Percentiles rank a stretch among this genome's conserved stretches.
Evolutionary conservation across 78 protist species (phyloP).

Genomic region (Planoprotostelium fungivorum): DNA sequence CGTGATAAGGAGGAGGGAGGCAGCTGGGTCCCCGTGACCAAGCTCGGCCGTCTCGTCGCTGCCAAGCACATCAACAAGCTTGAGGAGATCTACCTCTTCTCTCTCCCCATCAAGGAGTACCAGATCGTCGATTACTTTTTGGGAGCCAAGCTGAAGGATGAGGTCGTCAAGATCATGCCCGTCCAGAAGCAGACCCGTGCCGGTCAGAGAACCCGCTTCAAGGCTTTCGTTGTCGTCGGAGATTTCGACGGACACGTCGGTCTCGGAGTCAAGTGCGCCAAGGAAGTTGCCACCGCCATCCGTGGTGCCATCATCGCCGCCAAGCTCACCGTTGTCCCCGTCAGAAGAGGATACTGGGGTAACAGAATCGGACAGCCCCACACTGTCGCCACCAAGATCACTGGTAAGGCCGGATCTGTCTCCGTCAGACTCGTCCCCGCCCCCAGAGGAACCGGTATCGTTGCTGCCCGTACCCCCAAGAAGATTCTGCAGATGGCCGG

Average conservation of each 20-base stretch:
- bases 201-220: conserved; percentile 99
- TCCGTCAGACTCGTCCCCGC: conserved; percentile 98
- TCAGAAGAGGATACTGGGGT: conserved; percentile 99
- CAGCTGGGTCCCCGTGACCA: conserved; percentile 98
- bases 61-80: conserved; percentile 85
- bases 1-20: conserved; percentile 70
- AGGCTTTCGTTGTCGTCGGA: conserved; percentile 92
- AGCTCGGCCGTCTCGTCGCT: conserved; percentile 99
- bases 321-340: conserved; percentile 97
- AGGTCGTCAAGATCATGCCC: conserved; percentile 98
- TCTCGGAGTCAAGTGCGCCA: conserved; percentile 97
- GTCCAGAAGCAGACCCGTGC: conserved; percentile 99
- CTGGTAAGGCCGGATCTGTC: conserved; percentile 99
- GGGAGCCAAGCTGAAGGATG: conserved; percentile 86
- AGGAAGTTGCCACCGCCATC: conserved; percentile 99
- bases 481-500: conserved; percentile 98
- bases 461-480: conserved; percentile 97
- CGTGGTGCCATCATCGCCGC: conserved; percentile 96
- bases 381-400: conserved; percentile 99
- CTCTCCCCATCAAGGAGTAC: conserved; percentile 99
- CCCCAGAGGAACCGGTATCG: conserved; percentile 99
- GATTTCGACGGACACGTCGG: conserved; percentile 98
- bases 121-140: conserved; percentile 95
- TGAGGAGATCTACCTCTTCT: conserved; percentile 97
- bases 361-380: conserved; percentile 98